Percentiles rank a stretch among this genome's conserved stretches.
Evolutionary conservation across 352 stramenopile species (phyloP).

Genomic region (Halophytophthora batemanensis): DNA sequence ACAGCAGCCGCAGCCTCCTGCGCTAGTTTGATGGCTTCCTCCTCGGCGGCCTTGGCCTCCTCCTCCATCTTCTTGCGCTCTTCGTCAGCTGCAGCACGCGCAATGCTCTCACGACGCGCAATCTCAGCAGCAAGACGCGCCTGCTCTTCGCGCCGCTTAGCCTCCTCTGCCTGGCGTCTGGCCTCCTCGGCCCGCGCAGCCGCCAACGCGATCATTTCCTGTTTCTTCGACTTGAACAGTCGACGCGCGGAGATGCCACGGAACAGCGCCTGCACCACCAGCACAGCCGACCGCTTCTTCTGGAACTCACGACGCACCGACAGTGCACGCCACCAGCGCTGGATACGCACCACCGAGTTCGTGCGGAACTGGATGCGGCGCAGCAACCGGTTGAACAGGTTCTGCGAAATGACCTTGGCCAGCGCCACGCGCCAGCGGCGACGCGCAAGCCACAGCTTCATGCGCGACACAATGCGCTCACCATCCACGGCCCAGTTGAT

Average conservation of each 20-base stretch:
- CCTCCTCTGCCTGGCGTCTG: conserved; percentile 73
- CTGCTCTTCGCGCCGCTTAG: conserved; percentile 79
- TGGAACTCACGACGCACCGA: conserved; percentile 76
- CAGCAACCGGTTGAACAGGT: conserved; percentile 76
- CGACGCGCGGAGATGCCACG: conserved; percentile 69
- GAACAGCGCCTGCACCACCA: conserved; percentile 80
- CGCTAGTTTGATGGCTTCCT: conserved; percentile 54
- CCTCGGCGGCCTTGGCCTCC: conserved; percentile 59
- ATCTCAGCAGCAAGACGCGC: conserved; percentile 54
- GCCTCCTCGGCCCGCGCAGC: conserved; percentile 71
- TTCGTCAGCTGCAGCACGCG: conserved; percentile 45
- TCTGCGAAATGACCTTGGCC: conserved; percentile 82
- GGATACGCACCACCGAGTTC: conserved; percentile 62
- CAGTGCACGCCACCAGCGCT: conserved; percentile 83
- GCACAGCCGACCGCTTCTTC: conserved; percentile 68
- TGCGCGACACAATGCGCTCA: conserved; percentile 77
- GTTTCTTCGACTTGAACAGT: conserved; percentile 82
- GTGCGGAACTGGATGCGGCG: conserved; percentile 65
- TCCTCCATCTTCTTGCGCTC: conserved; percentile 72
- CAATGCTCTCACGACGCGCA: conserved; percentile 53
- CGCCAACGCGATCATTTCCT: conserved; percentile 78
- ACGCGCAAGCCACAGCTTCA: conserved; percentile 83
- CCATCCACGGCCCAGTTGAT: conserved; percentile 90
- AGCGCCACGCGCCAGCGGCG: conserved; percentile 82
- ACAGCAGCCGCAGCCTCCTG: conserved; percentile 56